phyloP scores from a whole-genome alignment of 2,329 filamentous ascomycete species.

The Ceratocystis harringtonii region DNA sequence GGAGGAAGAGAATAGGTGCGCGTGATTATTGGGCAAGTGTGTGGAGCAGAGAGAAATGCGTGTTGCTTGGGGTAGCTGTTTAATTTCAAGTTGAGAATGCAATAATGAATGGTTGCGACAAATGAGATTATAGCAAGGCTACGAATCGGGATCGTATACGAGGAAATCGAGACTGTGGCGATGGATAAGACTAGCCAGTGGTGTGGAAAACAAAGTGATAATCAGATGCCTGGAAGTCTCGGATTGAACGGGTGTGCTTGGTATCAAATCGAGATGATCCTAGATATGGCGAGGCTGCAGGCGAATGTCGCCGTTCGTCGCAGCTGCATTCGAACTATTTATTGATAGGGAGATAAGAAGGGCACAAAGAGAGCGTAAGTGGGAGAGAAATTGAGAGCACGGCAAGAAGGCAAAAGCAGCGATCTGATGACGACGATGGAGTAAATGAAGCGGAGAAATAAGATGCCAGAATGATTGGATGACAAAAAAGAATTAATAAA shows the following conservation, averaged over 20 bases:
- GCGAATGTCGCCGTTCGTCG: background rate
- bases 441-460: background rate
- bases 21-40: background rate
- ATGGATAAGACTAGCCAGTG: background rate
- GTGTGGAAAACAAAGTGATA: background rate
- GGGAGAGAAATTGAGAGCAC: too few species aligned
- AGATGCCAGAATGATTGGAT: background rate
- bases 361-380: too few species aligned
- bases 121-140: background rate
- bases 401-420: background rate
- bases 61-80: background rate
- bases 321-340: conserved; percentile 6
- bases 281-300: conserved; percentile 5
- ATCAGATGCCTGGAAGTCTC: background rate
- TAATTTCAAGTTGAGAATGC: background rate
- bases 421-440: background rate
- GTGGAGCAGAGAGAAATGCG: background rate
- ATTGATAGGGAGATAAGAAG: background rate
- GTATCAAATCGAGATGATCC: background rate
- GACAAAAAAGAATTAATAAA: background rate
- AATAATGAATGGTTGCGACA: background rate
- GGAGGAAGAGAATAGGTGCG: background rate
- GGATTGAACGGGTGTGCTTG: background rate
- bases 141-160: background rate
- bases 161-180: background rate